phyloP scores from a whole-genome alignment of 257 asterid genomes.

The Solanum rostratum region DNA sequence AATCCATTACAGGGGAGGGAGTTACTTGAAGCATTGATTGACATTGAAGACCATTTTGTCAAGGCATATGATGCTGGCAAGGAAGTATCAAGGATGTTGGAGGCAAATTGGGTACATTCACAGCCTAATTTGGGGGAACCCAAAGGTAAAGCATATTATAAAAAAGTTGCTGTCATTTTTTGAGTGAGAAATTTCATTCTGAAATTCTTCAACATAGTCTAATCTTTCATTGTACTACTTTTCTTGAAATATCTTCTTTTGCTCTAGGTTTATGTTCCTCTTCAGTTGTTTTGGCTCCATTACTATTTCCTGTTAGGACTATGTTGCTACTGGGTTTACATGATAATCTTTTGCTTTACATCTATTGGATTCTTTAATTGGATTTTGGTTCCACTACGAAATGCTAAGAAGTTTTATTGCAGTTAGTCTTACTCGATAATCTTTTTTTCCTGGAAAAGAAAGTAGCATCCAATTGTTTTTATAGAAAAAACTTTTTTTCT shows the following conservation, averaged over 20 bases:
- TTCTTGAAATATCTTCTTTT: not conserved
- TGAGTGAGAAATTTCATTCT: not conserved
- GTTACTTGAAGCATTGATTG: slow-evolving; percentile 70
- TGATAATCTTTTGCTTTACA: not conserved
- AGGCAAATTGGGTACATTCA: slow-evolving; percentile 69
- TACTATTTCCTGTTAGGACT: not conserved
- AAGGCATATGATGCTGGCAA: slow-evolving; percentile 91
- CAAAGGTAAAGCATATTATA: slow-evolving; percentile 36
- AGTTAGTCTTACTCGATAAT: not conserved
- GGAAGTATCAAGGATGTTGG: slow-evolving; percentile 83
- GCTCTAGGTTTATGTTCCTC: not conserved
- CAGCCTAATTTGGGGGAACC: slow-evolving; percentile 80
- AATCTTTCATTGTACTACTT: not conserved
- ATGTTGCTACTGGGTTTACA: not conserved
- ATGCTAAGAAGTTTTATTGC: not conserved
- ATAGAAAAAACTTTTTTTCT: not conserved
- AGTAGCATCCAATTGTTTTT: not conserved
- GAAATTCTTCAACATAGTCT: not conserved
- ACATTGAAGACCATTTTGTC: slow-evolving; percentile 69
- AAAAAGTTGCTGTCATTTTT: not conserved
- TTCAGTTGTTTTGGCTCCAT: not conserved
- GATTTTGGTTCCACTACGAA: not conserved
- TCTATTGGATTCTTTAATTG: not conserved
- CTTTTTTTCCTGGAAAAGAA: not conserved
- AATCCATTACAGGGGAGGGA: slow-evolving; percentile 79